These are phyloP conservation scores for Chamaecyparis obtusa DNA, from an alignment of 75 land plant genomes.

Conservation along the genomic window DNA sequence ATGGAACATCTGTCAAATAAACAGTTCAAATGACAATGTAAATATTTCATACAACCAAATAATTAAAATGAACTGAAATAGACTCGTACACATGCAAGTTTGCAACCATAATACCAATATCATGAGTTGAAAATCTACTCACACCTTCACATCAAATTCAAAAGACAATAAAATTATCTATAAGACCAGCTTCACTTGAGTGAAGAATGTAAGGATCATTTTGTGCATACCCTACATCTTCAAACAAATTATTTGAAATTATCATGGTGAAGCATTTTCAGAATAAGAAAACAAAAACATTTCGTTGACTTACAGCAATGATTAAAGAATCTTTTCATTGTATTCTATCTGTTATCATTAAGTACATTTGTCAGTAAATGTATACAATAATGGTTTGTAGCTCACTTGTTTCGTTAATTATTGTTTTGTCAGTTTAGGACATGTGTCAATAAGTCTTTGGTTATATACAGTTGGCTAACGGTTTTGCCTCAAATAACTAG, in stretches of 20 bases:
- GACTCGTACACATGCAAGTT: neutral
- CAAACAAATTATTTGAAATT: neutral
- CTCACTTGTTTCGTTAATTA: too few relatives aligned
- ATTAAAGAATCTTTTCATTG: neutral
- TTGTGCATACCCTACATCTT: neutral
- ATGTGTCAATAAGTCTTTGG: too few relatives aligned
- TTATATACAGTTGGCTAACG: too few relatives aligned
- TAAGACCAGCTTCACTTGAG: neutral
- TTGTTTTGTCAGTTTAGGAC: too few relatives aligned
- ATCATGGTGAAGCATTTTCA: neutral
- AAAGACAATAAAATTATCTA: neutral
- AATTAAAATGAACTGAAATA: neutral
- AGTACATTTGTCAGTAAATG: too few relatives aligned
- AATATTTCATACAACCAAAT: neutral
- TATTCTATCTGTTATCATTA: too few relatives aligned
- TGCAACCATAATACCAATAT: neutral
- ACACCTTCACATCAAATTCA: neutral
- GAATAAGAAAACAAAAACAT: neutral
- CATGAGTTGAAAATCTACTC: neutral
- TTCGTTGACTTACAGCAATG: neutral
- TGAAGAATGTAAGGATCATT: neutral
- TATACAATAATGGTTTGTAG: too few relatives aligned
- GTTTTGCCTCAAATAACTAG: too few relatives aligned
- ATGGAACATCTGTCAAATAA: constrained; percentile 45
- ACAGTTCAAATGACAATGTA: neutral